Evolutionary conservation across 164 flowering plant genomes (phyloP).

Genomic region (Warburgia ugandensis): DNA sequence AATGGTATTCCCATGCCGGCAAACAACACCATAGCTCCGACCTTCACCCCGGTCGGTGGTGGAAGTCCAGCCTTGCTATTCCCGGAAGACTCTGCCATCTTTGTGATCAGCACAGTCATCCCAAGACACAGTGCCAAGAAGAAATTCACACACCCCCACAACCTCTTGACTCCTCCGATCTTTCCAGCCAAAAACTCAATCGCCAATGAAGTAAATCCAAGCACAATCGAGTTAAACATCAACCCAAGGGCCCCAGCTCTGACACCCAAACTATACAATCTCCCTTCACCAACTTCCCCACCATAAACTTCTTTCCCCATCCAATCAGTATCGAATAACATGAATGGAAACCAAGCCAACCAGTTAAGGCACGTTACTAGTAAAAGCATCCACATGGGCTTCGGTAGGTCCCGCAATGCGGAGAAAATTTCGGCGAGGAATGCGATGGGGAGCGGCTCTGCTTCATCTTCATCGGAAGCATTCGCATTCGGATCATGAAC

Average conservation of each 20-base stretch:
- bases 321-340: slow-evolving; percentile 67
- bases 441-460: slow-evolving; percentile 12
- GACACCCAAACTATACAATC: slow-evolving; percentile 44
- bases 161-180: slow-evolving; percentile 3
- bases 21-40: background rate
- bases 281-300: slow-evolving; percentile 28
- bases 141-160: slow-evolving; percentile 9
- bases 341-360: slow-evolving; percentile 85
- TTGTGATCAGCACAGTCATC: slow-evolving; percentile 4
- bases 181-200: slow-evolving; percentile 24
- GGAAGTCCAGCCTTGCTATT: background rate
- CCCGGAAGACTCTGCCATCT: background rate
- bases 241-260: slow-evolving; percentile 60
- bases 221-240: slow-evolving; percentile 58
- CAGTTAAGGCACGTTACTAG: slow-evolving; percentile 68
- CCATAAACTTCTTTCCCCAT: slow-evolving; percentile 82
- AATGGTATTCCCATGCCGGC: slow-evolving; percentile 5
- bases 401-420: slow-evolving; percentile 37
- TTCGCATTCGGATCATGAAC: background rate
- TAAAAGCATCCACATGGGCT: slow-evolving; percentile 54
- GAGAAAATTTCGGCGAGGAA: slow-evolving; percentile 32
- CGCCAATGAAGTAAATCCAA: slow-evolving; percentile 40
- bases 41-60: slow-evolving; percentile 4
- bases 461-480: background rate
- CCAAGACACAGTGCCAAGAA: slow-evolving; percentile 4